Base-by-base conservation (phyloP, 2,329 filamentous ascomycete genomes). In the Chrysosporium keratinophilum region DNA sequence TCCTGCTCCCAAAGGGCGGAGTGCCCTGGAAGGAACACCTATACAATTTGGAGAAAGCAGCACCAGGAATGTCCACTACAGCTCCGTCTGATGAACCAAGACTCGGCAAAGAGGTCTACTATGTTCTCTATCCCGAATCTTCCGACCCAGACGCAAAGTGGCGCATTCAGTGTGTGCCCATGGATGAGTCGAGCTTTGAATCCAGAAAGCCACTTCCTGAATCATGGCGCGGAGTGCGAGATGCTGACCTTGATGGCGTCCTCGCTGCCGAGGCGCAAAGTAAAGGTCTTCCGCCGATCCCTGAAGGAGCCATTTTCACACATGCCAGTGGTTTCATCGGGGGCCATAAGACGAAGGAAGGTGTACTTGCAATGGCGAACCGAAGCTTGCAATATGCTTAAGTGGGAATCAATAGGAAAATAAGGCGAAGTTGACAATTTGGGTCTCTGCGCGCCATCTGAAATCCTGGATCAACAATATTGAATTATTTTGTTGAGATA, bases 261-360 rank as follows among this genome's bases (percentile, higher is more conserved):
- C 62, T 75, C 52, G 69, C 68, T 2, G 62, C 63, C 2, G 69
- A 71, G 57, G 65, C 66, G n/a, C 65, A 72, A 54, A 63, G 67
- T 53, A 58, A 63, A 23, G 69, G 67, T n/a, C 65, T 67, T 48
- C 59, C 64, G 35, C 67, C 69, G 54, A 66, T 71, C 11, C 66
- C 69, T 5, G 67, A 68, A 42, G 74, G 90, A 5, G 84, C 87
- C 58, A 84, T 98, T 28, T 98, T 98, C 68, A 86, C 96, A 31
- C 93, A 98, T 68, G 90, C 90, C 2, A 84, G 85, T 51, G 93
- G 93, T 28, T 98, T 98, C 73, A 97, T 97, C 65, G 93, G 93
- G 15, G 93, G 93, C 1, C 94, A 96, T 72, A 85, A 87, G 77
- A 94, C 86, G 0, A 93, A 87, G 64, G 88, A 95, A 57, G 93